A percentile compares a stretch with the other conserved stretches of the same genome.
These are phyloP conservation scores for Aschersonia sp. DNA, from an alignment of 2,329 filamentous ascomycete species.

Conservation along the genomic window DNA sequence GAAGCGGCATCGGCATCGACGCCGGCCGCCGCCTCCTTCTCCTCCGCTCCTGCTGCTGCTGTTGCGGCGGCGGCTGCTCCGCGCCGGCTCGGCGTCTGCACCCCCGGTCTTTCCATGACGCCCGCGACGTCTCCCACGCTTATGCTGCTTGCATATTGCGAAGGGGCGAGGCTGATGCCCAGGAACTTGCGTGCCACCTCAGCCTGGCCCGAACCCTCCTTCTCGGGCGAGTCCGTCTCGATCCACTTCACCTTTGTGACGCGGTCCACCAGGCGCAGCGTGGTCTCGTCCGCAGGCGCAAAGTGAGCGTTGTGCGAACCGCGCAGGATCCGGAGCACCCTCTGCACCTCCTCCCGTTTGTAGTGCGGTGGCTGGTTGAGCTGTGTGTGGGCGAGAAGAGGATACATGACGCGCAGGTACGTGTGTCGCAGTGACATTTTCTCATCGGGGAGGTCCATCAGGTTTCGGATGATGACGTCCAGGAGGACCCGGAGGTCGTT, in stretches of 20 bases:
- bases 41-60: constrained; percentile 2
- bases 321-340: constrained; percentile 55
- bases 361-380: constrained; percentile 77
- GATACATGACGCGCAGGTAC: constrained; percentile 84
- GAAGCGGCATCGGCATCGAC: constrained; percentile 8
- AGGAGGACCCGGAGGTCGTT: constrained; percentile 90
- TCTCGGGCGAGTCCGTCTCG: constrained; percentile 21
- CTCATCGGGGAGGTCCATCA: constrained; percentile 89
- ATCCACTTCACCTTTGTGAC: constrained; percentile 62
- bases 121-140: constrained; percentile 68
- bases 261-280: constrained; percentile 60
- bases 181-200: constrained; percentile 45
- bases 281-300: constrained; percentile 68
- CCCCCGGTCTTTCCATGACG: constrained; percentile 68
- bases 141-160: constrained; percentile 54
- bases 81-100: constrained; percentile 63
- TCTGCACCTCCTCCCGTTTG: constrained; percentile 73
- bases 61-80: constrained; percentile 7
- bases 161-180: constrained; percentile 55
- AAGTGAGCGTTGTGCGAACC: constrained; percentile 58
- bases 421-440: constrained; percentile 69
- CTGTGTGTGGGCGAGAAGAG: constrained; percentile 82
- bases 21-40: constrained; percentile 6
- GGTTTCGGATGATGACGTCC: constrained; percentile 89
- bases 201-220: constrained; percentile 19